These are phyloP conservation scores for Daldinia bambusicola DNA, from an alignment of 495 filamentous ascomycete species.

Conservation along the genomic window DNA sequence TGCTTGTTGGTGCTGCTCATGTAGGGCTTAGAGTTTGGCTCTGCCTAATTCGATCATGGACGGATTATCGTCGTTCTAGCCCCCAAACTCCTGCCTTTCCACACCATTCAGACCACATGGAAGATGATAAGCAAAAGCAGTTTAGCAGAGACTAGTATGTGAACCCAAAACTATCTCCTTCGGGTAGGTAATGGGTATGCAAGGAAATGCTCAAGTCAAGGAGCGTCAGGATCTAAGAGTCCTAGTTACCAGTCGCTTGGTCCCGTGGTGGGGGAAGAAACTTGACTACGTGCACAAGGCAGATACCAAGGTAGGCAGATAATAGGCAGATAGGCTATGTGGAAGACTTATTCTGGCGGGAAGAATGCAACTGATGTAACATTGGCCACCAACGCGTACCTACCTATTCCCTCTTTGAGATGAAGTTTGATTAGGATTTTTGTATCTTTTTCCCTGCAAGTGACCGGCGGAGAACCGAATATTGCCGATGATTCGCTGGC, in stretches of 20 bases:
- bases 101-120: constrained; percentile 14
- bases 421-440: constrained; percentile 23
- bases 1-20: constrained; percentile 32
- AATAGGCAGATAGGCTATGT: constrained; percentile 4
- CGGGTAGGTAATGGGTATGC: not conserved
- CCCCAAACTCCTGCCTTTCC: constrained; percentile 26
- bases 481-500: constrained; percentile 6
- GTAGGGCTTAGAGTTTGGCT: constrained; percentile 24
- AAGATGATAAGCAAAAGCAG: constrained; percentile 15
- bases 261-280: not conserved
- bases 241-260: constrained; percentile 9
- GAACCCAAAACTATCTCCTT: too few relatives aligned
- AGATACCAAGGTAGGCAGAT: not conserved
- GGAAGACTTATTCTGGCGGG: constrained; percentile 14
- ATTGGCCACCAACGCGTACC: constrained; percentile 27
- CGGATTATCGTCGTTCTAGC: constrained; percentile 27
- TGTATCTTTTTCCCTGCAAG: constrained; percentile 1
- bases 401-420: constrained; percentile 27
- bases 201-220: constrained; percentile 7
- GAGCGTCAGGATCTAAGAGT: constrained; percentile 7
- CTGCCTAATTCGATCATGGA: constrained; percentile 18
- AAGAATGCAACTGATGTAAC: constrained; percentile 29
- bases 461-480: constrained; percentile 7
- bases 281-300: not conserved
- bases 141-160: constrained; percentile 6